Percentiles rank a stretch among this genome's conserved stretches.
These are phyloP conservation scores for Chloromonas sp. DNA, from an alignment of 163 green algal species.

Conservation along the genomic window DNA sequence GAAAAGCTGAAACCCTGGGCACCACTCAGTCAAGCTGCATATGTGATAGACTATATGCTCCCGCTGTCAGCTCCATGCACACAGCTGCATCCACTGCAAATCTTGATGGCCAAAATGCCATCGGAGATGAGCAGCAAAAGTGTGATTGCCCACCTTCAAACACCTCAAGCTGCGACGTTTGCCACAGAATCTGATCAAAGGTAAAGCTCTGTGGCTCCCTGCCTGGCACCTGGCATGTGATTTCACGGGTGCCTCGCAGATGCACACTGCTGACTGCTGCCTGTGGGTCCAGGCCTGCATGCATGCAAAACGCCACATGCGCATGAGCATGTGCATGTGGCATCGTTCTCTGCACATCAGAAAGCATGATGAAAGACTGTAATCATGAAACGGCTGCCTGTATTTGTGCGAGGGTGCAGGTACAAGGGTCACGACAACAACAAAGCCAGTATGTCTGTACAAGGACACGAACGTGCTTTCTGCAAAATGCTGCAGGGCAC, in stretches of 20 bases:
- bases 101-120: too few relatives aligned
- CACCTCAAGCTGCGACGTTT: slow-evolving; percentile 56
- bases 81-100: slow-evolving; percentile 2
- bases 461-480: too few relatives aligned
- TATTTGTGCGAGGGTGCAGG: too few relatives aligned
- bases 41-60: not conserved
- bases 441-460: too few relatives aligned
- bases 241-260: slow-evolving; percentile 10
- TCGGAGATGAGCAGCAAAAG: too few relatives aligned
- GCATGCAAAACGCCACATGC: not conserved
- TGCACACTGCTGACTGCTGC: slow-evolving; percentile 6
- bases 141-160: slow-evolving; percentile 48
- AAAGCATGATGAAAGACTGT: too few relatives aligned
- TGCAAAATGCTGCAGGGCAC: too few relatives aligned
- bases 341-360: not conserved
- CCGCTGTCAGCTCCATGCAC: not conserved
- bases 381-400: too few relatives aligned
- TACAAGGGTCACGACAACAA: too few relatives aligned
- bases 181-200: slow-evolving; percentile 66
- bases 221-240: slow-evolving; percentile 14
- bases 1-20: too few relatives aligned
- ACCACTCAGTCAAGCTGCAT: not conserved
- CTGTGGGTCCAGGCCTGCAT: slow-evolving; percentile 3
- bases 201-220: slow-evolving; percentile 54
- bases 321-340: not conserved